Evolutionary conservation across 169 alveolate genomes (phyloP).

Genomic region (Sarcocystis neurona): DNA sequence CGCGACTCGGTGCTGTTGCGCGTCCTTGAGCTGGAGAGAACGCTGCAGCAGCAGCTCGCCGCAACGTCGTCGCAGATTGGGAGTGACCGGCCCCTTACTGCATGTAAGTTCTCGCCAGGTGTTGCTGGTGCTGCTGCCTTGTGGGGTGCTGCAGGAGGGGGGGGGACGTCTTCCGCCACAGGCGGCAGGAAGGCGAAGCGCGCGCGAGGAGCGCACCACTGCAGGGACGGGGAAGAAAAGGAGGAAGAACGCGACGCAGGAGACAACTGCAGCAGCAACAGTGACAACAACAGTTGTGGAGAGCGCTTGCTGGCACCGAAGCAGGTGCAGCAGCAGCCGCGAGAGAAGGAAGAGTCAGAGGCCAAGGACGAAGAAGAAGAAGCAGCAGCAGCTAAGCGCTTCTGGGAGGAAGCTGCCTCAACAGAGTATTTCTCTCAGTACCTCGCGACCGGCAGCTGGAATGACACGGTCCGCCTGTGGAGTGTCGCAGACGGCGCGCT

Average conservation of each 20-base stretch:
- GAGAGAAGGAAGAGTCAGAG: not conserved
- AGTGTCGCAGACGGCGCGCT: constrained; percentile 25
- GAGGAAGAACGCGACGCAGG: not conserved
- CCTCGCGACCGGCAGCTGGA: constrained; percentile 49
- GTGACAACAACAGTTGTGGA: not conserved
- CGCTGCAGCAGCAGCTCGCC: not conserved
- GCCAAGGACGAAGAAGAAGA: too few species aligned
- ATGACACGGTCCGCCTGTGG: constrained; percentile 27
- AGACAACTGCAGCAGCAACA: not conserved
- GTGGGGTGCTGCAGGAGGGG: constrained; percentile 12
- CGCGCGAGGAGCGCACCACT: not conserved
- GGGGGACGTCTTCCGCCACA: not conserved
- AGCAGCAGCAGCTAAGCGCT: too few species aligned
- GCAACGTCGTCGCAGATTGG: constrained; percentile 48
- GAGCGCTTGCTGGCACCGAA: not conserved
- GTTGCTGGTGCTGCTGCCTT: not conserved
- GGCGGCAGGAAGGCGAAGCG: not conserved
- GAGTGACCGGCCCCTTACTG: constrained; percentile 65
- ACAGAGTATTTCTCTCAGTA: too few species aligned
- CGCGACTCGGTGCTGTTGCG: not conserved
- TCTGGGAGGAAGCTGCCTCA: too few species aligned
- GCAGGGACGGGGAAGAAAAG: not conserved
- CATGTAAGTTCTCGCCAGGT: constrained; percentile 56
- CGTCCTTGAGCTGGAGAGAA: not conserved
- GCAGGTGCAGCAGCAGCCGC: constrained; percentile 37